These are phyloP conservation scores for Platanthera zijinensis DNA, from an alignment of 106 monocot species.

Conservation along the genomic window DNA sequence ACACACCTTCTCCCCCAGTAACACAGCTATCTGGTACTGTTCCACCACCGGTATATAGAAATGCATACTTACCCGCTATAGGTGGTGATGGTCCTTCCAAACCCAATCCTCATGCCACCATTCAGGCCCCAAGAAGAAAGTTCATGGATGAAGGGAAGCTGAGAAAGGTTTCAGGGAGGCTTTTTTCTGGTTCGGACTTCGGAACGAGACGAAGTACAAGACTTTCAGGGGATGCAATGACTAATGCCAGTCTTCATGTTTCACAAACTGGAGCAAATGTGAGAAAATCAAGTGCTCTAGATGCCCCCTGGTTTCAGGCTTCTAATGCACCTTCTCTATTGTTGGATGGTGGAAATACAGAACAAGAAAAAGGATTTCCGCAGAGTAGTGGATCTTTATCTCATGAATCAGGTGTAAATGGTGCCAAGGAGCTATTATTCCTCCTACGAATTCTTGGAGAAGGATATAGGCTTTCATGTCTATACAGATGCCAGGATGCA, in stretches of 20 bases:
- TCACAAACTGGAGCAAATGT: slow-evolving; percentile 69
- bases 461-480: slow-evolving; percentile 77
- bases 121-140: slow-evolving; percentile 69
- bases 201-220: slow-evolving; percentile 69
- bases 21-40: slow-evolving; percentile 65
- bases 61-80: slow-evolving; percentile 37
- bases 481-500: slow-evolving; percentile 86
- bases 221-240: slow-evolving; percentile 57
- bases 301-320: slow-evolving; percentile 48
- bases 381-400: slow-evolving; percentile 24
- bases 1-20: slow-evolving; percentile 71
- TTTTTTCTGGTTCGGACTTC: slow-evolving; percentile 79
- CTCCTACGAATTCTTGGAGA: slow-evolving; percentile 82
- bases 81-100: slow-evolving; percentile 46
- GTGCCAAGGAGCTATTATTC: slow-evolving; percentile 51
- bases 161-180: slow-evolving; percentile 86
- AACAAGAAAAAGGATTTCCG: slow-evolving; percentile 41
- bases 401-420: slow-evolving; percentile 34
- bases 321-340: slow-evolving; percentile 33
- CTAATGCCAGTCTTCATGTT: slow-evolving; percentile 34
- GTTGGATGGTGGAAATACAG: slow-evolving; percentile 43
- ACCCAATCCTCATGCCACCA: slow-evolving; percentile 38
- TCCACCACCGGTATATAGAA: slow-evolving; percentile 81
- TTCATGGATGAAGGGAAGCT: slow-evolving; percentile 87
- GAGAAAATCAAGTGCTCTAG: slow-evolving; percentile 33